Base-by-base conservation (phyloP, 495 filamentous ascomycete genomes). In the Parmelia sp. region DNA sequence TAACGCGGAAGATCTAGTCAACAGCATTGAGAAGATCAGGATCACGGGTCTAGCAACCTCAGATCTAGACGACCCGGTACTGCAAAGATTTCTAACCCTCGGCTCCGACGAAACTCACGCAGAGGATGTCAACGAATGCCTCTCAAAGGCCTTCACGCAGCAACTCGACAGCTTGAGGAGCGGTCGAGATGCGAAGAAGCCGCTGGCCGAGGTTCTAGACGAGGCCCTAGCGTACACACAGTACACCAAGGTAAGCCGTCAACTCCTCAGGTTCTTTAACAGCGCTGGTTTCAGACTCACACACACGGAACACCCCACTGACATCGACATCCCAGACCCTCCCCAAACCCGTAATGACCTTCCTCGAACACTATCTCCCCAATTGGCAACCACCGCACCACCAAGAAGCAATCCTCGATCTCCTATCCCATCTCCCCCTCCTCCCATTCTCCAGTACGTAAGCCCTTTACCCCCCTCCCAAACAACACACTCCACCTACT, bases 51-150 rank as follows among this genome's bases (percentile, higher is more conserved):
- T 63, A 17, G 37, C 45, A n/a, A 33, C 45, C 31, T 90, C 92
- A 10, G 84, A 84, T 14, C 74, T 96, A 23, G 84, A 82, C 6
- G 89, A 96, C 72, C 84, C 83, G 9, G 79, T 96, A 57, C 82
- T 92, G 21, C 91, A 92, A 68, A 92, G 91, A 67, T 84, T 90
- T 56, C 68, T 94, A 27, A 76, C 80, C 23, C 74, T 95, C 27
- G 83, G 80, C 33, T 84, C 88, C 36, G 82, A 86, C 2, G 81
- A 84, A 45, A 74, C 77, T 61, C 81, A 78, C 21, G 72, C 79
- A 53, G 74, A 77, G 33, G 81, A 89, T 19, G 75, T 90, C 17
- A 78, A 86, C 69, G 86, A 86, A 69, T 90, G 88, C 88, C 67
- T 92, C 61, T 73, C 74, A 58, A 80, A 78, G 11, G 86, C 85